phyloP scores from a whole-genome alignment of 2,329 filamentous ascomycete genomes.

The Pseudogymnoascus sp. region DNA sequence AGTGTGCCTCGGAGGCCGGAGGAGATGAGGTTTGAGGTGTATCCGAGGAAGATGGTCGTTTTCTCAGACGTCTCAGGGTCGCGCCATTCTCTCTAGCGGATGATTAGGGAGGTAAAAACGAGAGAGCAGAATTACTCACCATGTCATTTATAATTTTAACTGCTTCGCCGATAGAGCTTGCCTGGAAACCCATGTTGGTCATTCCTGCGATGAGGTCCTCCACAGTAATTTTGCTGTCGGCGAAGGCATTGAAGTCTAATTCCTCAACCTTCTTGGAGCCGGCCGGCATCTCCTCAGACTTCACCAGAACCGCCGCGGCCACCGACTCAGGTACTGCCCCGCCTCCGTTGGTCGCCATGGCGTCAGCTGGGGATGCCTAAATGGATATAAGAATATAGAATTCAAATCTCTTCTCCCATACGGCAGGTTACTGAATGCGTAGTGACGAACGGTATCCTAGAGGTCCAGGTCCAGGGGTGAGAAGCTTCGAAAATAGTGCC shows the following conservation, averaged over 20 bases:
- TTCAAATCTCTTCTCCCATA: not conserved
- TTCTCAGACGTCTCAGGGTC: constrained; percentile 70
- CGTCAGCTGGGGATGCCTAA: not conserved
- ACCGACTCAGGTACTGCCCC: constrained; percentile 48
- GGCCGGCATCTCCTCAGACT: constrained; percentile 73
- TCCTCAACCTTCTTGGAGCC: constrained; percentile 77
- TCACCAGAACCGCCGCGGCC: constrained; percentile 75
- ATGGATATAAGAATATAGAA: not conserved
- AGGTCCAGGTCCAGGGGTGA: not conserved
- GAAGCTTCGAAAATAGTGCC: not conserved
- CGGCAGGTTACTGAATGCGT: not conserved
- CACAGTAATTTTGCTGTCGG: constrained; percentile 67
- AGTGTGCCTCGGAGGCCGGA: constrained; percentile 87
- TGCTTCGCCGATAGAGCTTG: constrained; percentile 74
- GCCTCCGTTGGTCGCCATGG: not conserved
- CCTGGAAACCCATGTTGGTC: constrained; percentile 79
- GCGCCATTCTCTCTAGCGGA: constrained; percentile 61
- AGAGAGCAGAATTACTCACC: constrained; percentile 43
- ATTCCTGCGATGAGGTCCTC: constrained; percentile 77
- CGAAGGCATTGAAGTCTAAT: constrained; percentile 82
- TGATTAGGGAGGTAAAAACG: not conserved
- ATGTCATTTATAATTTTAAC: constrained; percentile 91
- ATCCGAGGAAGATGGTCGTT: constrained; percentile 94
- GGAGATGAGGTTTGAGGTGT: constrained; percentile 95
- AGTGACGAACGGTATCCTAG: not conserved